These are phyloP conservation scores for Podospora pseudoanserina DNA, from an alignment of 495 filamentous ascomycete species.

Conservation along the genomic window DNA sequence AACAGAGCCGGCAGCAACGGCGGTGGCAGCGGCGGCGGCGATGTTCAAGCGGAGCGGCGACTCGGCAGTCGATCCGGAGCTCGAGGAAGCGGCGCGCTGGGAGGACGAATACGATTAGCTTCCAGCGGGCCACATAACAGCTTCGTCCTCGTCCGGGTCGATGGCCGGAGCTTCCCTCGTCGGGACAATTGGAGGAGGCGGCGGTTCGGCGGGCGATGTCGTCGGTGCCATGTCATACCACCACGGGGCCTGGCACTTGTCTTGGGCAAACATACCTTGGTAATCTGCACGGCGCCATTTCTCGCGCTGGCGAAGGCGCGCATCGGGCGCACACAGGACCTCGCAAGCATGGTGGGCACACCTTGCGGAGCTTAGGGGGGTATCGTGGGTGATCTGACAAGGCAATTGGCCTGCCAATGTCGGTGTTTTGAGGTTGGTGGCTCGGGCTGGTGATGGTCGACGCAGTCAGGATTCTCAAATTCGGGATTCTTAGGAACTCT, in stretches of 20 bases:
- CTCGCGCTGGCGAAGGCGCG: constrained; percentile 70
- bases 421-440: constrained; percentile 30
- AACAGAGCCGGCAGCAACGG: constrained; percentile 78
- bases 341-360: constrained; percentile 74
- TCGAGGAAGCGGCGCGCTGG: constrained; percentile 61
- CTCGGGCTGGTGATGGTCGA: constrained; percentile 32
- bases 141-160: constrained; percentile 2
- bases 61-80: constrained; percentile 53
- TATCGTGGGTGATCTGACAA: constrained; percentile 34
- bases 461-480: constrained; percentile 37
- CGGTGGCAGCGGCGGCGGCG: constrained; percentile 77
- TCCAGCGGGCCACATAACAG: constrained; percentile 12
- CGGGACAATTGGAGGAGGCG: constrained; percentile 16
- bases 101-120: constrained; percentile 23
- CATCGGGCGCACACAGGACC: constrained; percentile 75
- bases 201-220: constrained; percentile 11
- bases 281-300: constrained; percentile 55
- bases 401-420: constrained; percentile 41
- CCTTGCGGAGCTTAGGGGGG: constrained; percentile 43
- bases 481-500: constrained; percentile 40
- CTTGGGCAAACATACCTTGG: constrained; percentile 52
- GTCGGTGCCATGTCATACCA: constrained; percentile 23
- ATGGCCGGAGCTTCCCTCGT: constrained; percentile 7
- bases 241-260: neutral
- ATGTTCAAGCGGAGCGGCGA: constrained; percentile 68